phyloP scores from a whole-genome alignment of 169 alveolate species.

The Fabrea salina region DNA sequence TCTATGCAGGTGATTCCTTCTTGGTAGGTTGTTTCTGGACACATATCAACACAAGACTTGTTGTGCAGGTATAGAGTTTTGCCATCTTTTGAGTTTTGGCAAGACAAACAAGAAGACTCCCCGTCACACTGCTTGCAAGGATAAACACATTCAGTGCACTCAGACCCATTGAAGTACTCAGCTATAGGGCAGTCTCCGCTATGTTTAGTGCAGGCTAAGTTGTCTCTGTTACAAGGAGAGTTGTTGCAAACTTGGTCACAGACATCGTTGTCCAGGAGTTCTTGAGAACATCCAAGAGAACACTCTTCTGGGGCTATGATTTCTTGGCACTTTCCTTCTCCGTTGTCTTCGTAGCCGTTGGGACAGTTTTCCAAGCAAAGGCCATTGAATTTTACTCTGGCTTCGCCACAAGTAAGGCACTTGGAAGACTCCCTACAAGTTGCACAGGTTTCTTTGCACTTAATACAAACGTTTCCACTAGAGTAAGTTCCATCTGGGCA shows the following conservation, averaged over 20 bases:
- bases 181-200: slow-evolving; percentile 2
- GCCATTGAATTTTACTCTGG: not conserved
- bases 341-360: not conserved
- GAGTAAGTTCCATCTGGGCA: not conserved
- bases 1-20: not conserved
- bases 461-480: not conserved
- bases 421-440: not conserved
- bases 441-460: not conserved
- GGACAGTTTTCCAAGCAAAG: not conserved
- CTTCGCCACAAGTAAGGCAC: not conserved
- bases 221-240: not conserved
- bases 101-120: not conserved
- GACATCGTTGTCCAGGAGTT: not conserved
- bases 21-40: slow-evolving; percentile 28
- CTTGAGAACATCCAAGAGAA: slow-evolving; percentile 22
- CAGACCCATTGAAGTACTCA: not conserved
- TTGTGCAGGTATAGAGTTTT: not conserved
- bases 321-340: slow-evolving; percentile 5
- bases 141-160: slow-evolving; percentile 8
- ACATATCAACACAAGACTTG: not conserved
- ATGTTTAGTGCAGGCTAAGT: not conserved
- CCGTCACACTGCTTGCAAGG: slow-evolving; percentile 23
- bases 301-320: slow-evolving; percentile 11
- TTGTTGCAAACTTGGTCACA: slow-evolving; percentile 18
- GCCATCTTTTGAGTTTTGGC: not conserved